Base-by-base conservation (phyloP, 352 stramenopile species). In the Pythium volutum region DNA sequence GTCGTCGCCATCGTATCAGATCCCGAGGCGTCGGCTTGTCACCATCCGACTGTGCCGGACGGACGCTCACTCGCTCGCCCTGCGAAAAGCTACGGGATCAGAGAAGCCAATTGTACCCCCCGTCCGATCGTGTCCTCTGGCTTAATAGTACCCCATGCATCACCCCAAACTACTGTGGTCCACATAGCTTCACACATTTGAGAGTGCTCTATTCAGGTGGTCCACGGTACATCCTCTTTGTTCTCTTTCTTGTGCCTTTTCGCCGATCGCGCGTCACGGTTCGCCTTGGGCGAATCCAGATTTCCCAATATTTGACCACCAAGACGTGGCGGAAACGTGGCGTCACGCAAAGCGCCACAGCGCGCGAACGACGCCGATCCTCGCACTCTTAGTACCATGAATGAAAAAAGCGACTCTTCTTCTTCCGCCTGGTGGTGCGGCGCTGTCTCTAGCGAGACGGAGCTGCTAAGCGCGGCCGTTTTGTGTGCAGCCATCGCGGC, bases 401-500 rank as follows among this genome's bases (percentile, higher is more conserved):
- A 33, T 25, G 25, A 10, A 58, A 20, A 55, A 34, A 42, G 64
- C 20, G 58, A 45, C 6, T 16, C 14, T 11, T 39, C 38, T 1
- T 8, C 60, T 16, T 56, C 54, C 41, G 27, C 47, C 36, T 89
- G 81, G 79, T 91, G 78, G 76, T 75, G 74, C 31, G 76, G 75
- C 52, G 39, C 52, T 3, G 74, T 69, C 10, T 76, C 74, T 47
- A 89, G 76, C 50, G 83, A 92, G 77, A 85, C 69, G 22, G 83
- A 90, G 54, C 53, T 92, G 41, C 67, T 92, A 18, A 88, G 84
- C 61, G 83, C 85, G 22, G 83, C 83, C 20, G 78, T 94, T 25
- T 48, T 94, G 29, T 94, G 85, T 66, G 83, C 79, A 9, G 82
- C 83, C 3, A 63, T 91, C 43, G 68, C 73, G 43, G 71, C 66